Evolutionary conservation across 192 early-diverging fungal species (phyloP), one percentile per base, ranked within the genome.

Genomic region (Podila verticillata): DNA sequence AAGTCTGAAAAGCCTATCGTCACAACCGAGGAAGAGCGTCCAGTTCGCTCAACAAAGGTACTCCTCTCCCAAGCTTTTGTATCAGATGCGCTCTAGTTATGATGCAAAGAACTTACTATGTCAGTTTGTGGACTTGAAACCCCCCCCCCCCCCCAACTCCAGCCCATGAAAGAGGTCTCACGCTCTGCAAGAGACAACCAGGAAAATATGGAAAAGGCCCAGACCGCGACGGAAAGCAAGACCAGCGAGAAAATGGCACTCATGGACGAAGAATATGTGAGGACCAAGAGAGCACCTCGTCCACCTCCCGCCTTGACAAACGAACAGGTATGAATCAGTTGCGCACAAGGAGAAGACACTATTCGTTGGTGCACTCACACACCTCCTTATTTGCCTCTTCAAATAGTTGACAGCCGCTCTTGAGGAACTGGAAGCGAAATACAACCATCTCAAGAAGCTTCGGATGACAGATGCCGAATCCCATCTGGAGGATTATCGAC

Each of bases 401-500:
- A 2, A 48, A 31, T 47, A 80, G 77, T 47, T 72, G 26, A 32
- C 26, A 5, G 44, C 48, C 12, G 77, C 77, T 29, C 44, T 62
- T 15, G 65, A 80, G 9, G 77, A 80, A 2, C 15, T 80, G 22
- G 63, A 58, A 48, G 58, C 48, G 13, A 80, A 80, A 44, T 72
- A 72, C 66, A 72, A 64, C n/a, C 39, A 66, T 12, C 61, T 80
- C 9, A 72, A 72, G 48, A 65, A 80, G n/a, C 77, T 80, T 20
- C 54, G 68, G 19, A 54, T 61, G 20, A 80, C 77, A 1, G 77
- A 80, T 3, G 77, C 77, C 2, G 77, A 80, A 24, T 57, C 39
- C n/a, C 61, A 72, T 57, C 56, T 80, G 26, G 54, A 67, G 0
- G 77, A 80, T 22, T 80, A 39, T 34, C 69, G 61, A 22, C 35